Percentiles rank a stretch among this genome's conserved stretches.
phyloP scores from a whole-genome alignment of 139 green algal species.

The Tetradesmus obliquus region DNA sequence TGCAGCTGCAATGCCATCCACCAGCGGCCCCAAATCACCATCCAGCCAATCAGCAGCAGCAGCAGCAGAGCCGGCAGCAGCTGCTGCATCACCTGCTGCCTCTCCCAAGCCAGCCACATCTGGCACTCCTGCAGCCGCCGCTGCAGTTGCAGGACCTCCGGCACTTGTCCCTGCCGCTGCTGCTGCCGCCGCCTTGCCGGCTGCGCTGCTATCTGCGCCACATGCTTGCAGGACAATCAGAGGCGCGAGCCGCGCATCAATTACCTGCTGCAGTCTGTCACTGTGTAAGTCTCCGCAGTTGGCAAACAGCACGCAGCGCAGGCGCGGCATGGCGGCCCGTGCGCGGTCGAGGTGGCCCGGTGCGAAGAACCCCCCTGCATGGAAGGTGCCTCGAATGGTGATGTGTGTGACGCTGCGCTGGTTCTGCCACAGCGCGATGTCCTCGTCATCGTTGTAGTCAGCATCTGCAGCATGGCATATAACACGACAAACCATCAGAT shows the following conservation, averaged over 20 bases:
- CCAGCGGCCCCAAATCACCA: constrained; percentile 17
- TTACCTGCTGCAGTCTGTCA: neutral
- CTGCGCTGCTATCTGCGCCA: neutral
- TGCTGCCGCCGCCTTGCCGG: neutral
- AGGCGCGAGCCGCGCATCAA: neutral
- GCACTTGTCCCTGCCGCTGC: neutral
- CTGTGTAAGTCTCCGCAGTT: constrained; percentile 1
- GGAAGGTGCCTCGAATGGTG: constrained; percentile 9
- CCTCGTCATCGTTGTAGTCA: constrained; percentile 40
- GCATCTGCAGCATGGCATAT: constrained; percentile 1
- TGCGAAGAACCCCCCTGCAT: constrained; percentile 41
- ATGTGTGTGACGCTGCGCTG: constrained; percentile 1
- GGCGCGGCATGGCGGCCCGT: neutral
- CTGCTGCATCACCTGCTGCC: neutral
- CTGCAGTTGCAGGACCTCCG: neutral
- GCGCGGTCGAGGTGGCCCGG: neutral
- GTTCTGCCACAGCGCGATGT: constrained; percentile 27
- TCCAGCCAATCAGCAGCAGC: neutral
- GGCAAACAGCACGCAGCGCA: neutral
- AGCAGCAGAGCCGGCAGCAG: neutral
- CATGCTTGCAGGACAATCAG: constrained; percentile 1
- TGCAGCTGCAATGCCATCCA: neutral
- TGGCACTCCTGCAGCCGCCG: neutral
- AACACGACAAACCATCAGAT: neutral
- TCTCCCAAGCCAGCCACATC: neutral